Evolutionary conservation across 495 filamentous ascomycete genomes (phyloP), one percentile per base, ranked within the genome.

Genomic region (Lineolata rhizophorae): DNA sequence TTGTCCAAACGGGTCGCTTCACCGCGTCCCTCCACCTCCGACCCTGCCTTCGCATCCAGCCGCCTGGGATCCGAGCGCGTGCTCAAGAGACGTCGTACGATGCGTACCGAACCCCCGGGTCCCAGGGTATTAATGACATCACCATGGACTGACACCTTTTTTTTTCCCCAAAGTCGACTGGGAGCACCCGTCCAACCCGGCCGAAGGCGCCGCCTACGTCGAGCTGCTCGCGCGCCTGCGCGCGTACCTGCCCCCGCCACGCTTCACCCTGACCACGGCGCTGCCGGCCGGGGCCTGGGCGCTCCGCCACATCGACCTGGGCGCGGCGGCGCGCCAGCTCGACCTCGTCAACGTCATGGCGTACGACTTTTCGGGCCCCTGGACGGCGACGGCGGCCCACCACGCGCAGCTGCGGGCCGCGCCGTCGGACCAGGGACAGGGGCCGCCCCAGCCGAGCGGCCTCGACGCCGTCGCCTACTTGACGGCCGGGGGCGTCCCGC

Each of bases 111-210:
- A n/a, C n/a, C n/a, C n/a, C n/a, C n/a, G n/a, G n/a, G n/a, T n/a
- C n/a, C n/a, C n/a, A n/a, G n/a, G n/a, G n/a, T n/a, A n/a, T n/a
- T n/a, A n/a, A n/a, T n/a, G n/a, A n/a, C n/a, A n/a, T n/a, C n/a
- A n/a, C n/a, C n/a, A n/a, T n/a, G n/a, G n/a, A n/a, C n/a, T n/a
- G n/a, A n/a, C n/a, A n/a, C n/a, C n/a, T n/a, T n/a, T n/a, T n/a
- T n/a, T n/a, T n/a, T n/a, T n/a, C n/a, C n/a, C n/a, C n/a, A 10
- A 22, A 90, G 83, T 93, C 43, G 83, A 85, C 44, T 93, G 83
- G 83, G 80, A 91, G 46, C 78, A 90, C 43, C 83, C 82, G 1
- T 61, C 65, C 27, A 61, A 78, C 42, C 41, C 58, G 2, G 54
- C 65, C 25, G 67, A 91, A 47, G 81, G 82, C 15, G 53, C 54